Evolutionary conservation across 768 basidiomycete genomes (phyloP), one percentile per base, ranked within the genome.

Genomic region (Agaricus subrufescens): DNA sequence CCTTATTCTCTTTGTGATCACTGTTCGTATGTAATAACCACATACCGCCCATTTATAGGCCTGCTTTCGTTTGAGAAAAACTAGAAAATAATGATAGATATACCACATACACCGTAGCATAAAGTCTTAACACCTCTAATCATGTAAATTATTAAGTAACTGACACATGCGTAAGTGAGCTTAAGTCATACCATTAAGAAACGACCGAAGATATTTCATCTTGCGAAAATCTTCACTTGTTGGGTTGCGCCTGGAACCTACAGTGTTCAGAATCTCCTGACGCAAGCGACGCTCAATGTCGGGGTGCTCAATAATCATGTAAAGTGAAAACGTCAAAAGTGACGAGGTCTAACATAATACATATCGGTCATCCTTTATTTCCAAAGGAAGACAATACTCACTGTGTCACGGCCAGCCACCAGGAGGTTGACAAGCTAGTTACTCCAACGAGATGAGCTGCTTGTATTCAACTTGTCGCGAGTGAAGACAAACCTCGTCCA

Each of bases 281-380:
- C 75, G 70, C 12, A 82, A 70, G 0, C 70, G 67, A 3, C 59
- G 53, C 29, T 75, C 60, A n/a, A 80, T 67, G 7, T 68, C 53
- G 14, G 78, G 78, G 57, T 81, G 71, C 58, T 71, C 64, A 0
- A 77, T 64, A 19, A 82, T 69, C 65, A 75, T 70, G 63, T 80
- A 81, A 3, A 75, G 58, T 8, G 69, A 66, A 58, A 74, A 79
- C 0, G 78, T 75, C 15, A 80, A 60, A 1, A 71, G 65, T 12
- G 65, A 66, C 6, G 75, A 70, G 1, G 78, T 79, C 73, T 75
- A 48, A 19, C 46, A 19, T 44, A 30, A 11, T 4, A 34, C 15
- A 40, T 2, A 25, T 44, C 19, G 11, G 11, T 11, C 25, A 26
- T 5, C 11, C 45, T 14, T 29, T 25, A 26, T 4, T 4, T 9